Percentiles rank a stretch among this genome's conserved stretches.
These are phyloP conservation scores for Spizellomyces punctatus DNA, from an alignment of 192 early-diverging fungal species.

Conservation along the genomic window DNA sequence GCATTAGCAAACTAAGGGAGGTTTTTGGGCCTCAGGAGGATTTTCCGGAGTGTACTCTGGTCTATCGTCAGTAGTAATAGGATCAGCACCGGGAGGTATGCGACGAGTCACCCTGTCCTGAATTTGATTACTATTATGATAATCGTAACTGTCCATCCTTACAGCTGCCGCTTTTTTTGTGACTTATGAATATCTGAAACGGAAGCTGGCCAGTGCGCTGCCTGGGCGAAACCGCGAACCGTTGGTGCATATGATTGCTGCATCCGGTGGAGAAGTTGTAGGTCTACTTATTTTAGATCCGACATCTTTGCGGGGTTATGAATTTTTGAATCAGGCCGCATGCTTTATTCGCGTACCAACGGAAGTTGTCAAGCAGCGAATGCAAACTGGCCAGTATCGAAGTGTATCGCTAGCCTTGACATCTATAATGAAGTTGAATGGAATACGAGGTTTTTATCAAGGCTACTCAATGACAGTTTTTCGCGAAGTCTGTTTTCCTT, in stretches of 20 bases:
- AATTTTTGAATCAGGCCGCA: slow-evolving; percentile 59
- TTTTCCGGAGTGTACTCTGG: slow-evolving; percentile 83
- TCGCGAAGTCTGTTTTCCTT: slow-evolving; percentile 64
- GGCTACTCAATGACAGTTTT: slow-evolving; percentile 91
- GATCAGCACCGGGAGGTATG: slow-evolving; percentile 85
- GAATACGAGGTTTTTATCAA: slow-evolving; percentile 85
- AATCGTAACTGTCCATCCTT: not conserved
- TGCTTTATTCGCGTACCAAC: slow-evolving; percentile 93
- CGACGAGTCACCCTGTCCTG: not conserved
- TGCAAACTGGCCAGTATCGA: slow-evolving; percentile 75
- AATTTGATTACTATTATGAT: not conserved
- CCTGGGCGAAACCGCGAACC: slow-evolving; percentile 58
- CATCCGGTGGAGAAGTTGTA: slow-evolving; percentile 88
- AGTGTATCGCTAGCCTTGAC: slow-evolving; percentile 54
- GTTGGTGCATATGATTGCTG: slow-evolving; percentile 83
- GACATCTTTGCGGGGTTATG: not conserved
- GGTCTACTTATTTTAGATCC: slow-evolving; percentile 24
- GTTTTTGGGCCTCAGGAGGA: slow-evolving; percentile 27
- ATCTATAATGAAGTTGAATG: slow-evolving; percentile 69
- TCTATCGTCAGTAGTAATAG: slow-evolving; percentile 85
- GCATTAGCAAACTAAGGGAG: slow-evolving; percentile 25
- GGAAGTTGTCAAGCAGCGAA: slow-evolving; percentile 92
- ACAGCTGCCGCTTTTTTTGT: slow-evolving; percentile 81
- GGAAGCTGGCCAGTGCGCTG: slow-evolving; percentile 38
- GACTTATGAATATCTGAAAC: slow-evolving; percentile 85